These are phyloP conservation scores for Globisporangium takayamanum DNA, from an alignment of 352 stramenopile genomes.

Conservation along the genomic window DNA sequence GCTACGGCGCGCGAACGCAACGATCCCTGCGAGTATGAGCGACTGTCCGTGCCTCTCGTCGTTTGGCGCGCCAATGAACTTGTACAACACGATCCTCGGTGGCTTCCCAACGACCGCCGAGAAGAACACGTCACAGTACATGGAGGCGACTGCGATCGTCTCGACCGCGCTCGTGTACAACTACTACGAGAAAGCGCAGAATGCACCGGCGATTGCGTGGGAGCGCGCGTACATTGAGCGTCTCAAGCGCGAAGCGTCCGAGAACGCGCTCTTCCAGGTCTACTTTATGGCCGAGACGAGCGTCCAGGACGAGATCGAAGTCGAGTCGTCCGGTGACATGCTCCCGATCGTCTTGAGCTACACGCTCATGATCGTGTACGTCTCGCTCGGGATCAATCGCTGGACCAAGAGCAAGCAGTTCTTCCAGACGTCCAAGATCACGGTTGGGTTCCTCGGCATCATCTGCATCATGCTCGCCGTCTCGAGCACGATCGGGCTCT, in stretches of 20 bases:
- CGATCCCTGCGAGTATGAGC: conserved; percentile 50
- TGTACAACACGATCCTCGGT: conserved; percentile 63
- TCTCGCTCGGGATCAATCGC: conserved; percentile 60
- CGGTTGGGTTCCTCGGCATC: conserved; percentile 56
- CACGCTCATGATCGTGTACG: conserved; percentile 61
- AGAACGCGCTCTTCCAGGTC: conserved; percentile 54
- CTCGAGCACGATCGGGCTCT: conserved; percentile 56
- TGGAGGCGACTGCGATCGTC: conserved; percentile 40
- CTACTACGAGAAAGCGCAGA: conserved; percentile 39
- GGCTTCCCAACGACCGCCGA: conserved; percentile 41
- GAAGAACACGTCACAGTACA: conserved; percentile 43
- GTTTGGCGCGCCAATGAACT: conserved; percentile 61
- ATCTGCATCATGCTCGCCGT: conserved; percentile 56
- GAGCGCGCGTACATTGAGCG: conserved; percentile 54
- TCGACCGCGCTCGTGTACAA: conserved; percentile 58
- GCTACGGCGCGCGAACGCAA: conserved; percentile 20
- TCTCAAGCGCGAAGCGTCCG: conserved; percentile 41
- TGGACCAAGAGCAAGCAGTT: conserved; percentile 40
- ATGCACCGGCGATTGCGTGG: conserved; percentile 49
- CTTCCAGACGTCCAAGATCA: conserved; percentile 61
- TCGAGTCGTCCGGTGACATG: conserved; percentile 38
- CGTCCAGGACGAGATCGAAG: conserved; percentile 50
- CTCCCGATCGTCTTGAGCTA: conserved; percentile 47
- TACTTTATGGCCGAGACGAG: conserved; percentile 62
- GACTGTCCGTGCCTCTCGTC: conserved; percentile 54